Evolutionary conservation across 2,329 filamentous ascomycete species (phyloP).

Genomic region (Colletotrichum sp.): DNA sequence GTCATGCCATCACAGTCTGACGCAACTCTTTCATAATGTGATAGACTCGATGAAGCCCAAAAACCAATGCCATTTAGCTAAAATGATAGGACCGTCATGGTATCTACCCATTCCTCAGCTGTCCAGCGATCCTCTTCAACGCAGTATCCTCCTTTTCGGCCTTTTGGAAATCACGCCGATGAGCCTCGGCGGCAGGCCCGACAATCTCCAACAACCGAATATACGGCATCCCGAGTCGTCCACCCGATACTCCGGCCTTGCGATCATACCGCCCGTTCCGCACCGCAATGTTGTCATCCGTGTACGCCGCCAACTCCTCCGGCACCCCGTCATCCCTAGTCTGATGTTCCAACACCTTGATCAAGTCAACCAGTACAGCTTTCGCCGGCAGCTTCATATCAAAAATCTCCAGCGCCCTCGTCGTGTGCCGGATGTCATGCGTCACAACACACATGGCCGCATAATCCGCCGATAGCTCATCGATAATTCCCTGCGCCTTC

Average conservation of each 20-base stretch:
- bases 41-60: too few species aligned
- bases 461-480: background rate
- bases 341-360: conserved; percentile 14
- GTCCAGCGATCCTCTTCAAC: background rate
- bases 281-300: background rate
- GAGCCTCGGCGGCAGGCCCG: background rate
- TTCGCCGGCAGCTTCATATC: background rate
- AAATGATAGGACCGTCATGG: background rate
- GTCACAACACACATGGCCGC: background rate
- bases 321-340: background rate
- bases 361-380: background rate
- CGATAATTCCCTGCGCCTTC: background rate
- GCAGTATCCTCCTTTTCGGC: background rate
- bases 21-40: background rate
- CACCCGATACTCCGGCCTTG: background rate
- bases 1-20: background rate
- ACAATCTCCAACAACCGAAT: background rate
- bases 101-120: background rate
- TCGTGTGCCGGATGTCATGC: background rate
- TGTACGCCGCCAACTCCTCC: background rate
- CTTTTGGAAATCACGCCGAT: background rate
- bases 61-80: accelerated
- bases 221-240: background rate
- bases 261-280: background rate
- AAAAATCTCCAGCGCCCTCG: background rate